Evolutionary conservation across 2,329 filamentous ascomycete genomes (phyloP).

Genomic region (Trichoderma afroharzianum): DNA sequence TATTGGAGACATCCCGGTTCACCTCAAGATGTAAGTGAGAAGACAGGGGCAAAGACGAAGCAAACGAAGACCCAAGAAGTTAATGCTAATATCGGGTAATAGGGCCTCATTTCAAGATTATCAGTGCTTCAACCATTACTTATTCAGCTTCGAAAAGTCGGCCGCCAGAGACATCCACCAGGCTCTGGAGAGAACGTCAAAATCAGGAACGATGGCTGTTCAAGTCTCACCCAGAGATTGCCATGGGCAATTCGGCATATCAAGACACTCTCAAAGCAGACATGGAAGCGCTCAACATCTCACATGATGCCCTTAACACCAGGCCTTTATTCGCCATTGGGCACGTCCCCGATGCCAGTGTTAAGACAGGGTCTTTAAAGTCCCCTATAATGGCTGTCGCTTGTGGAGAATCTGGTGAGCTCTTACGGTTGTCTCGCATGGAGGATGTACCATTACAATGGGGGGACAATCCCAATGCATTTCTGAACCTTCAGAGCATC

Average conservation of each 20-base stretch:
- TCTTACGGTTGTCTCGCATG: slow-evolving; percentile 53
- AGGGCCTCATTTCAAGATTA: slow-evolving; percentile 32
- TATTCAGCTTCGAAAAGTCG: slow-evolving; percentile 32
- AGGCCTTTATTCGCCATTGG: slow-evolving; percentile 52
- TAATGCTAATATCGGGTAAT: background rate
- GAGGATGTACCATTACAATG: slow-evolving; percentile 53
- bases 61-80: background rate
- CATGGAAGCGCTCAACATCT: slow-evolving; percentile 28
- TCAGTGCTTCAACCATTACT: slow-evolving; percentile 33
- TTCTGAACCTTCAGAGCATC: slow-evolving; percentile 45
- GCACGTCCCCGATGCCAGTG: slow-evolving; percentile 44
- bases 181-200: slow-evolving; percentile 30
- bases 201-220: slow-evolving; percentile 48
- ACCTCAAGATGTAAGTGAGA: slow-evolving; percentile 23
- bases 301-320: slow-evolving; percentile 25
- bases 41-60: too few species aligned
- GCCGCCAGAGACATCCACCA: slow-evolving; percentile 24
- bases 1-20: slow-evolving; percentile 31
- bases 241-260: slow-evolving; percentile 35
- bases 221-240: slow-evolving; percentile 49
- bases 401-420: slow-evolving; percentile 55
- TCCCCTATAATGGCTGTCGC: slow-evolving; percentile 44
- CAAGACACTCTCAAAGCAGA: slow-evolving; percentile 36
- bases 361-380: slow-evolving; percentile 24
- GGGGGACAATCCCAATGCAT: slow-evolving; percentile 42